A percentile compares a stretch with the other conserved stretches of the same genome.
These are phyloP conservation scores for Sesbania bispinosa DNA, from an alignment of 306 rosid genomes.

Conservation along the genomic window DNA sequence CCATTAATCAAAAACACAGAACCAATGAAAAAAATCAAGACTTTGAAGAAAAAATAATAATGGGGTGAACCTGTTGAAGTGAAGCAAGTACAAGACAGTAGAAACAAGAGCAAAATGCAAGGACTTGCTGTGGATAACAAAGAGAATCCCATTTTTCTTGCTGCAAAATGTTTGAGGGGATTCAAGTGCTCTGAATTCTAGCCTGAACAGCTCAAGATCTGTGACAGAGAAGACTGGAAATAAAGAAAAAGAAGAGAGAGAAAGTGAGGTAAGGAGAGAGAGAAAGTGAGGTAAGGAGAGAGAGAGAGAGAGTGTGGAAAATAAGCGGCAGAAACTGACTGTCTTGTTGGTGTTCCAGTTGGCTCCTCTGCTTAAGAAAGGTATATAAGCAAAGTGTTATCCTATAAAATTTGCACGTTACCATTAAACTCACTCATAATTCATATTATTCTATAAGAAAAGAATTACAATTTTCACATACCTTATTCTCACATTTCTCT, in stretches of 20 bases:
- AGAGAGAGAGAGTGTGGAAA: too few species aligned
- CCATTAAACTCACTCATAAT: neutral
- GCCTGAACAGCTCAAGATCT: slow-evolving; percentile 26
- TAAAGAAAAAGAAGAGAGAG: slow-evolving; percentile 17
- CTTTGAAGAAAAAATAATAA: neutral
- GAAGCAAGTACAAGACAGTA: slow-evolving; percentile 42
- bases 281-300: too few species aligned
- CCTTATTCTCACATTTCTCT: neutral
- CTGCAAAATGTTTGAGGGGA: neutral
- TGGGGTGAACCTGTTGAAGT: slow-evolving; percentile 59
- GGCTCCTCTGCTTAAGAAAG: slow-evolving; percentile 28
- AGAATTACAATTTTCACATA: neutral
- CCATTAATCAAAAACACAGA: slow-evolving; percentile 15
- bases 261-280: neutral
- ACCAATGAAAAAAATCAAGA: neutral
- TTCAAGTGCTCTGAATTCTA: neutral
- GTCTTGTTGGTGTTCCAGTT: slow-evolving; percentile 1
- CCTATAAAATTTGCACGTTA: neutral
- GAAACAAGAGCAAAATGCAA: slow-evolving; percentile 31
- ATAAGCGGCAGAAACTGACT: slow-evolving; percentile 6
- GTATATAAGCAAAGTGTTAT: slow-evolving; percentile 17
- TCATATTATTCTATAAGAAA: neutral
- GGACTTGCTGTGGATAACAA: slow-evolving; percentile 15
- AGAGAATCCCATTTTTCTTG: slow-evolving; percentile 32
- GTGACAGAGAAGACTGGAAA: slow-evolving; percentile 26